Evolutionary conservation across 2,329 filamentous ascomycete species (phyloP), one percentile per base, ranked within the genome.

Genomic region (Metarhizium robertsii): DNA sequence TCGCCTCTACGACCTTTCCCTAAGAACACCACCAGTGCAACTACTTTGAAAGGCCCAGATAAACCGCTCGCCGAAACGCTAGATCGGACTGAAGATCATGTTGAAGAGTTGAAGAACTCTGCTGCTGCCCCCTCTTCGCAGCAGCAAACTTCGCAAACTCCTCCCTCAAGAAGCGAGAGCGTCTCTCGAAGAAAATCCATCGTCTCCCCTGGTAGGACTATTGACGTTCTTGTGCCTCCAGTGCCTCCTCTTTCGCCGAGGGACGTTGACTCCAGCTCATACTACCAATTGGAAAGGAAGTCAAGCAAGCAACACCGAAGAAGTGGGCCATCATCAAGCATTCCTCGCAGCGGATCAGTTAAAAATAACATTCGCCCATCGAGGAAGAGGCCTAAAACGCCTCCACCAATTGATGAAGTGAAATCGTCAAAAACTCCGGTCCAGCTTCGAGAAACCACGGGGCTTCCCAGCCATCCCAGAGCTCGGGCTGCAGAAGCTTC

Each of bases 391-490:
- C 63, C 65, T 6, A 46, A 57, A 8, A 61, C 62, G 8, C 60
- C 60, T 4, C 56, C 60, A 8, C 49, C 60, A 11, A 57, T 62
- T 30, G 59, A 57, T 13, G 46, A 55, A 16, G 61, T 62, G 16
- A 55, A 64, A 4, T 62, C 68, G 0, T 62, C 69, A 16, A 62
- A 68, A 29, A 63, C 69, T 2, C 69, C 72, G 6, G 66, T 76
- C 4, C 75, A 77, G 57, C 69, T 71, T 57, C 69, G 74, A n/a
- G 67, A 73, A 4, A 75, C 71, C 0, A 72, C 69, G 1, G 78
- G 78, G 2, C 67, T 81, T 14, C 79, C 78, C 1, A 69, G 69
- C 2, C 78, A 79, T 50, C 78, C 78, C 3, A 69, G 71, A 38
- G 69, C 74, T 5, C 67, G 68, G 54, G 67, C 68, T 11, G 60